Evolutionary conservation across 176 grass and related monocot species (phyloP).

Genomic region (Urochloa ruziziensis): DNA sequence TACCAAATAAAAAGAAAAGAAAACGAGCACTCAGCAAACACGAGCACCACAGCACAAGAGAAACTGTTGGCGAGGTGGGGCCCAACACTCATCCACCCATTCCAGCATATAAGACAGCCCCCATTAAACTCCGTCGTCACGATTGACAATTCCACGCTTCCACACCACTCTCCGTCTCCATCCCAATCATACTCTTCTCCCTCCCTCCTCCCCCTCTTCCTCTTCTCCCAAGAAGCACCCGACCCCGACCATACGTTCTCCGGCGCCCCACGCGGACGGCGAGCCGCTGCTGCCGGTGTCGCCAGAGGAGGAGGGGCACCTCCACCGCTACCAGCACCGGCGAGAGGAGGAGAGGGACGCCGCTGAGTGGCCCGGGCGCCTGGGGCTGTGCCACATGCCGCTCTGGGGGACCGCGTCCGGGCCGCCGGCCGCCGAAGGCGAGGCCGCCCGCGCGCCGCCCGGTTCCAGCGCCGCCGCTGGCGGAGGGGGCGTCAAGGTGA

Average conservation of each 20-base stretch:
- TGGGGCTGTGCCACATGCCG: conserved; percentile 39
- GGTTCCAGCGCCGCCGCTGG: neutral
- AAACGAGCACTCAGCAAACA: neutral
- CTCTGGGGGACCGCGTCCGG: conserved; percentile 44
- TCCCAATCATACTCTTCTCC: neutral
- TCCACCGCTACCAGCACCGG: neutral
- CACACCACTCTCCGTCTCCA: neutral
- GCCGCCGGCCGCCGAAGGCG: conserved; percentile 11
- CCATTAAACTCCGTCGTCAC: neutral
- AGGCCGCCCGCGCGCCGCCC: conserved; percentile 3
- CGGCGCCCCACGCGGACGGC: conserved; percentile 8
- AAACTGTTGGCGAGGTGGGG: neutral
- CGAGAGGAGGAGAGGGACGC: neutral
- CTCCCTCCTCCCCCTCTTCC: neutral
- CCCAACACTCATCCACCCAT: neutral
- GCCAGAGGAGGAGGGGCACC: neutral
- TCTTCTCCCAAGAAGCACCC: neutral
- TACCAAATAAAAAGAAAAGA: neutral
- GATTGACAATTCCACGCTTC: neutral
- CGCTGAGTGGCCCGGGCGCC: neutral
- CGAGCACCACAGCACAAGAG: neutral
- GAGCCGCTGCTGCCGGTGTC: conserved; percentile 17
- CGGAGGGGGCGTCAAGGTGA: conserved; percentile 34
- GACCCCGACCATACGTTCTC: neutral
- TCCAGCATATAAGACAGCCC: neutral